These are phyloP conservation scores for Adansonia madagascariensis DNA, from an alignment of 441 rosid species.

Conservation along the genomic window DNA sequence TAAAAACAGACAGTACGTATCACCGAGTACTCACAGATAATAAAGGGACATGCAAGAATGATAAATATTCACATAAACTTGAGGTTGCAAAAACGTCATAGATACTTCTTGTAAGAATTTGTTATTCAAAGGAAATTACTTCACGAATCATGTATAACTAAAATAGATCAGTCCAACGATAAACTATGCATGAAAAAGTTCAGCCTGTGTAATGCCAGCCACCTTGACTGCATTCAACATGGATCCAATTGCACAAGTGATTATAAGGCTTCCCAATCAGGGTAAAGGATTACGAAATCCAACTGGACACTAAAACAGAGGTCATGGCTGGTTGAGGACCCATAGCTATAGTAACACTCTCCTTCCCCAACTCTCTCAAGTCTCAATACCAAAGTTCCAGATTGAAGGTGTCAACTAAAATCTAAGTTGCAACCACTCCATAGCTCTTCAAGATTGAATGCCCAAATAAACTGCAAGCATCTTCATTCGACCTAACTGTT, in stretches of 20 bases:
- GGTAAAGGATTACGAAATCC: slow-evolving; percentile 4
- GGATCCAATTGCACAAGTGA: not conserved
- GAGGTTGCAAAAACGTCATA: not conserved
- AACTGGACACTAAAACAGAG: not conserved
- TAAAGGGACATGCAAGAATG: not conserved
- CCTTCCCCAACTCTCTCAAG: not conserved
- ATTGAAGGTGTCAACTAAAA: not conserved
- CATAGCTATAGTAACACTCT: slow-evolving; percentile 8
- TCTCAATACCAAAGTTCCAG: not conserved
- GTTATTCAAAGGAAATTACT: slow-evolving; percentile 7
- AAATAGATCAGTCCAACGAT: not conserved
- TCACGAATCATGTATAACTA: not conserved
- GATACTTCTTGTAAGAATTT: not conserved
- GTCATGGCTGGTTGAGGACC: not conserved
- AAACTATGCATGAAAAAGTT: not conserved
- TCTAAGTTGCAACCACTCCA: not conserved
- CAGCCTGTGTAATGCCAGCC: not conserved
- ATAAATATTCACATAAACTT: not conserved
- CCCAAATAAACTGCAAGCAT: not conserved
- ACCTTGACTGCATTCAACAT: not conserved
- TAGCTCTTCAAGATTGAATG: not conserved
- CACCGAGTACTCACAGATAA: not conserved
- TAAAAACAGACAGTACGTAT: not conserved
- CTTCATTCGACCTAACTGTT: not conserved
- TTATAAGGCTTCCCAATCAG: slow-evolving; percentile 11